These are phyloP conservation scores for Suillus discolor DNA, from an alignment of 768 basidiomycete species.

Conservation along the genomic window DNA sequence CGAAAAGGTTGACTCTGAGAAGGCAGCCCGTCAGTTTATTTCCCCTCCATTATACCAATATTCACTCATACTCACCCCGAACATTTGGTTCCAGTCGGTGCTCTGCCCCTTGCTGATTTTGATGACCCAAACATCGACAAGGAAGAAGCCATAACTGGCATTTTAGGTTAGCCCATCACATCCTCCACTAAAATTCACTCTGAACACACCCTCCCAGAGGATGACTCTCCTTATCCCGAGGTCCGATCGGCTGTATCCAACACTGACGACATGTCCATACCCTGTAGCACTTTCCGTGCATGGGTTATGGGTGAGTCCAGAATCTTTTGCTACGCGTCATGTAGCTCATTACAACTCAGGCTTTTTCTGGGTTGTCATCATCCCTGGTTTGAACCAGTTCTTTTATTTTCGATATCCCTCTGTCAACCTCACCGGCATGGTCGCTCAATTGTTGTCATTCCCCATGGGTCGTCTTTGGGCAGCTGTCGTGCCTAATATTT, in stretches of 20 bases:
- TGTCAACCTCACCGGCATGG: constrained; percentile 37
- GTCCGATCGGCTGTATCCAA: constrained; percentile 54
- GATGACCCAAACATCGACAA: constrained; percentile 51
- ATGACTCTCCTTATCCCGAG: constrained; percentile 58
- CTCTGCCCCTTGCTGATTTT: constrained; percentile 31
- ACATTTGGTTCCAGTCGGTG: neutral
- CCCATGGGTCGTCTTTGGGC: constrained; percentile 53
- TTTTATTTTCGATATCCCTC: constrained; percentile 65
- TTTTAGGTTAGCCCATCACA: constrained; percentile 1
- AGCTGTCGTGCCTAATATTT: constrained; percentile 45
- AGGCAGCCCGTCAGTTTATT: neutral
- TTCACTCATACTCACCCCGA: neutral
- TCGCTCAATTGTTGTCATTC: constrained; percentile 38
- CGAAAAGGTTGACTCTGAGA: constrained; percentile 24
- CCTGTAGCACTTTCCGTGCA: constrained; percentile 36
- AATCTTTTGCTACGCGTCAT: too few species aligned
- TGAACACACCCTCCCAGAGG: constrained; percentile 26
- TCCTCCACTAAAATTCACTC: neutral
- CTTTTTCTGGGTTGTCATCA: constrained; percentile 51
- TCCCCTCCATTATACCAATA: neutral
- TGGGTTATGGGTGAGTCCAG: constrained; percentile 38
- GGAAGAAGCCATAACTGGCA: constrained; percentile 26
- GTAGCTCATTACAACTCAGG: constrained; percentile 26
- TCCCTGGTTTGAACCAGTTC: constrained; percentile 72
- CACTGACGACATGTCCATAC: constrained; percentile 48